A percentile compares a stretch with the other conserved stretches of the same genome.
Conservation (phyloP, 2,329 filamentous ascomycete species). For the Phyllosticta capitalensis region DNA sequence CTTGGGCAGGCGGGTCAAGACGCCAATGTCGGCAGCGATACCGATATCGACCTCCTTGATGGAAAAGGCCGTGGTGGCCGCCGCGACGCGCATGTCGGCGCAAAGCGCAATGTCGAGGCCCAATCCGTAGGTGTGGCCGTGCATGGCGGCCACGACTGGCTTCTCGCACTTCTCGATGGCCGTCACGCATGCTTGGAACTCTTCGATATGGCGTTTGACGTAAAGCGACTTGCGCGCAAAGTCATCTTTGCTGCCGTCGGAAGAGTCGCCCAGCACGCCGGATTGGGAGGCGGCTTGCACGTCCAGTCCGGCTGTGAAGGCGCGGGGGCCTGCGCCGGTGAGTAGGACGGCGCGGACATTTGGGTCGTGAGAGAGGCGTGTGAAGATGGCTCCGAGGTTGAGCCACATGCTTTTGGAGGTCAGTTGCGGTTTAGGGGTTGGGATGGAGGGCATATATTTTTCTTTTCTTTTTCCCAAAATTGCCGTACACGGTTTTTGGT, state of each 20-base stretch:
- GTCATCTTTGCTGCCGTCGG: slow-evolving; percentile 1
- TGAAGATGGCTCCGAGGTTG: slow-evolving; percentile 66
- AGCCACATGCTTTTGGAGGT: slow-evolving; percentile 60
- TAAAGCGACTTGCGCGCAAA: neutral
- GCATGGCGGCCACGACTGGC: slow-evolving; percentile 25
- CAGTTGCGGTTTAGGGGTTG: neutral
- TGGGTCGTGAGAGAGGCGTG: slow-evolving; percentile 59
- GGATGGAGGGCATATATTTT: neutral
- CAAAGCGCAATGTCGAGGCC: slow-evolving; percentile 48
- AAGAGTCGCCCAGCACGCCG: slow-evolving; percentile 31
- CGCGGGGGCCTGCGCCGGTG: slow-evolving; percentile 69
- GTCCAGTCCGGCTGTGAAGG: slow-evolving; percentile 81
- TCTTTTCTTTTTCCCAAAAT: neutral
- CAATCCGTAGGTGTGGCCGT: slow-evolving; percentile 28
- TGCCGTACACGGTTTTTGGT: too few species aligned
- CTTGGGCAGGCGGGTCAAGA: slow-evolving; percentile 63
- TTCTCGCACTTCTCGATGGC: slow-evolving; percentile 82
- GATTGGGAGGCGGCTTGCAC: slow-evolving; percentile 58
- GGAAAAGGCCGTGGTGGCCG: slow-evolving; percentile 50
- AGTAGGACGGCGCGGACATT: slow-evolving; percentile 69
- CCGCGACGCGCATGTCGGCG: slow-evolving; percentile 60
- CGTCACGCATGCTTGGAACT: slow-evolving; percentile 72
- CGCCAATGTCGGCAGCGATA: slow-evolving; percentile 70
- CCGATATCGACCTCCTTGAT: slow-evolving; percentile 81
- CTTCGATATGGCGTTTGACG: slow-evolving; percentile 55